Evolutionary conservation across 139 green algal species (phyloP).

Genomic region (Tetraselmis chui): DNA sequence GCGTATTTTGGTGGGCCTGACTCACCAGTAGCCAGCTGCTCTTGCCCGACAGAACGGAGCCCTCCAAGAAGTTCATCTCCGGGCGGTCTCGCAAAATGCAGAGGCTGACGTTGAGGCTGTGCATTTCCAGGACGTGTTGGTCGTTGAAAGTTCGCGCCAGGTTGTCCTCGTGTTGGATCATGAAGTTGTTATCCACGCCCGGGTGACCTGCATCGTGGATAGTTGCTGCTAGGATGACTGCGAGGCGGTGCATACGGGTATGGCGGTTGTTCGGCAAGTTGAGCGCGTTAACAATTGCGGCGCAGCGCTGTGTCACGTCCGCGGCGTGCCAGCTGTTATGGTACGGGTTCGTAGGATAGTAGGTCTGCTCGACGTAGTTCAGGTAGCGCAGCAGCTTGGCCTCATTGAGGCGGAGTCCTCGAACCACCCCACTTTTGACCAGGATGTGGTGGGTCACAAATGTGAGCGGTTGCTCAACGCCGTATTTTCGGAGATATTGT

Average conservation of each 20-base stretch:
- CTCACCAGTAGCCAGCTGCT: not conserved
- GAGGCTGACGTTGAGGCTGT: not conserved
- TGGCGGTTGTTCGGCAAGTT: not conserved
- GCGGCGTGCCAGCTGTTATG: not conserved
- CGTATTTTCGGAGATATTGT: too few species aligned
- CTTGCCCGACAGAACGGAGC: not conserved
- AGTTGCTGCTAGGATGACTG: not conserved
- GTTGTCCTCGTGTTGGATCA: not conserved
- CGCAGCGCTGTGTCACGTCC: not conserved
- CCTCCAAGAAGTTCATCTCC: slow-evolving; percentile 12
- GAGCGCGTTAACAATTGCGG: not conserved
- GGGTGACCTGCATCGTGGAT: not conserved
- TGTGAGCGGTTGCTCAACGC: too few species aligned
- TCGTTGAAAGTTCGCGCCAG: not conserved
- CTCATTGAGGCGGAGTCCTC: not conserved
- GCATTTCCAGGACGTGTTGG: not conserved
- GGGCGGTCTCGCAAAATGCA: not conserved
- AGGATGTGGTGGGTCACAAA: too few species aligned
- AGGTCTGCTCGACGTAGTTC: not conserved
- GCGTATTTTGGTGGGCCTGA: too few species aligned
- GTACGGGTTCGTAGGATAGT: not conserved
- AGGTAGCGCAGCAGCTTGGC: not conserved
- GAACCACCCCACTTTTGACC: too few species aligned
- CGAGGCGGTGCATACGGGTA: not conserved
- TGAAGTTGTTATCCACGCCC: not conserved